phyloP scores from a whole-genome alignment of 2,329 filamentous ascomycete species.

The Stagonosporopsis rhizophila region DNA sequence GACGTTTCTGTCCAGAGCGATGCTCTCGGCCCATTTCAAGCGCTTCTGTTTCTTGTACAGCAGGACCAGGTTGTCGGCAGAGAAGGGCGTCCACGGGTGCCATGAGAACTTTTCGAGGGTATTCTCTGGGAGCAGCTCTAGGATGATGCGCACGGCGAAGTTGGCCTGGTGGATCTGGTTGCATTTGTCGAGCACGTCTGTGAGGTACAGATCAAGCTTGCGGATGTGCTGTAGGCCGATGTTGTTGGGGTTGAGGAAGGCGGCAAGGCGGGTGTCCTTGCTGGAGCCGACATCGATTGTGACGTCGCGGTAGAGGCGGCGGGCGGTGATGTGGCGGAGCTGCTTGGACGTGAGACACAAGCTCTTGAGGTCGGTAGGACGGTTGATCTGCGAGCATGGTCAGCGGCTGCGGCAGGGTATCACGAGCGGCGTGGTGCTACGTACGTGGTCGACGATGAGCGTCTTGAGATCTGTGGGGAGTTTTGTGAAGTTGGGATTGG shows the following conservation, averaged over 20 bases:
- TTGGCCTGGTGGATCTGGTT: slow-evolving; percentile 55
- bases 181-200: slow-evolving; percentile 53
- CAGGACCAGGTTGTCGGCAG: slow-evolving; percentile 56
- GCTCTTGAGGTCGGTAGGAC: slow-evolving; percentile 57
- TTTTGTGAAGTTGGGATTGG: slow-evolving; percentile 36
- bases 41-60: slow-evolving; percentile 58
- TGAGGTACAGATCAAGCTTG: slow-evolving; percentile 56
- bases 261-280: slow-evolving; percentile 53
- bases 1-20: slow-evolving; percentile 53
- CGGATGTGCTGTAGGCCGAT: slow-evolving; percentile 56
- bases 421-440: slow-evolving; percentile 16
- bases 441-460: slow-evolving; percentile 49
- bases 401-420: slow-evolving; percentile 2
- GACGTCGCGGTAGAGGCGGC: slow-evolving; percentile 56
- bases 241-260: slow-evolving; percentile 57
- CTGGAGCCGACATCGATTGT: slow-evolving; percentile 55
- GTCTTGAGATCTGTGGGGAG: slow-evolving; percentile 50
- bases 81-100: slow-evolving; percentile 59
- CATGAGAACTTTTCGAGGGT: slow-evolving; percentile 59
- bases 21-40: slow-evolving; percentile 58
- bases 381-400: slow-evolving; percentile 46
- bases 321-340: slow-evolving; percentile 56
- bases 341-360: slow-evolving; percentile 57
- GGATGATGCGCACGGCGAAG: slow-evolving; percentile 57
- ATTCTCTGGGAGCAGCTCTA: slow-evolving; percentile 58